Percentiles rank a stretch among this genome's conserved stretches.
Evolutionary conservation across 345 rosid species (phyloP).

Genomic region (Boechera retrofracta): DNA sequence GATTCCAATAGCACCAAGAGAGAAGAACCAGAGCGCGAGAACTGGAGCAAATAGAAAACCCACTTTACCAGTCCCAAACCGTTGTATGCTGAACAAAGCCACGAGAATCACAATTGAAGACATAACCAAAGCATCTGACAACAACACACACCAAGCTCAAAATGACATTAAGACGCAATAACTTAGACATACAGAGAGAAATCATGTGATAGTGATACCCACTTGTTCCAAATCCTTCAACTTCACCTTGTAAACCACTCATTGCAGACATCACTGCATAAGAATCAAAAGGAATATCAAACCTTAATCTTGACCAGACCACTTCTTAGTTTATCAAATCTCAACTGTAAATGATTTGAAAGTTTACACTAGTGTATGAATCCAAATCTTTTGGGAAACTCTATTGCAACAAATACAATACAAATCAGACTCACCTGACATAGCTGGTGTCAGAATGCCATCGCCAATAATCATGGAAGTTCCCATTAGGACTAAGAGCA

Average conservation of each 20-base stretch:
- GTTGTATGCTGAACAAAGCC: conserved; percentile 86
- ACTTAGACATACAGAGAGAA: not conserved
- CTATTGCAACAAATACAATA: conserved; percentile 16
- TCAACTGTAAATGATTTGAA: conserved; percentile 6
- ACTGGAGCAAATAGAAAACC: conserved; percentile 87
- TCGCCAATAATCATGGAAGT: conserved; percentile 98
- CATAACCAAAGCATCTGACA: conserved; percentile 74
- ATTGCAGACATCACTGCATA: conserved; percentile 96
- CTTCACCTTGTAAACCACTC: conserved; percentile 88
- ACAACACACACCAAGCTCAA: conserved; percentile 31
- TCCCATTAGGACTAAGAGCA: conserved; percentile 91
- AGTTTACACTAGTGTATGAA: not conserved
- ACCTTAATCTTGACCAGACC: not conserved
- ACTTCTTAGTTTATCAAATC: not conserved
- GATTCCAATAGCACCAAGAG: conserved; percentile 81
- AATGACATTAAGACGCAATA: not conserved
- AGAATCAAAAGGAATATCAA: conserved; percentile 16
- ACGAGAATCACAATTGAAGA: conserved; percentile 71
- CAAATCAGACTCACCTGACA: conserved; percentile 65
- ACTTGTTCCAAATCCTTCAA: conserved; percentile 79
- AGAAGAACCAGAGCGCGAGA: conserved; percentile 89
- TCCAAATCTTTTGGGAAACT: conserved; percentile 7
- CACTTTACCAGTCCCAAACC: conserved; percentile 91
- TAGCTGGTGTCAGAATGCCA: conserved; percentile 95
- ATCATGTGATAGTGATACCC: conserved; percentile 44